phyloP scores from a whole-genome alignment of 1,284 basidiomycete genomes.

The Macrocystidia cucumis region DNA sequence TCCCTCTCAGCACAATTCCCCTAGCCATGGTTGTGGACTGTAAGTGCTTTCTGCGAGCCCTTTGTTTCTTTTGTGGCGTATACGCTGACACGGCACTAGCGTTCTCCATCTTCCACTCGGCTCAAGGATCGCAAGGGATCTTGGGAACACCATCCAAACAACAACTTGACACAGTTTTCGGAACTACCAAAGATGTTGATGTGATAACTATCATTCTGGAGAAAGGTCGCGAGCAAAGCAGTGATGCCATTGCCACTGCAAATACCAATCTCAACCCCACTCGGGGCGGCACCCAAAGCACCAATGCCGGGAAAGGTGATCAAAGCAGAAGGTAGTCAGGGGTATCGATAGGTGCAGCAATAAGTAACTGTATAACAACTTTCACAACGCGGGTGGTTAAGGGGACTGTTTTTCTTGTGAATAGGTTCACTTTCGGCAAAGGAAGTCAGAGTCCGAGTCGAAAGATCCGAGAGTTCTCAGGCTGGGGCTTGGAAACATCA shows the following conservation, averaged over 20 bases:
- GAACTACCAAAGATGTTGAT: conserved; percentile 55
- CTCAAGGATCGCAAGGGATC: conserved; percentile 65
- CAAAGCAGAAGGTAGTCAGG: no score
- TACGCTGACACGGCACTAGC: conserved; percentile 23
- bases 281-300: background rate
- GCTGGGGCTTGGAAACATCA: no score
- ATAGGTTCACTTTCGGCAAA: no score
- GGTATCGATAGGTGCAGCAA: no score
- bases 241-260: conserved; percentile 29
- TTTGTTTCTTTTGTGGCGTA: conserved; percentile 3
- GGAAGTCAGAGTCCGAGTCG: no score
- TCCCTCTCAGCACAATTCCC: conserved; percentile 59
- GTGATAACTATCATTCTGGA: conserved; percentile 52
- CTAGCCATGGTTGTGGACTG: conserved; percentile 69
- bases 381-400: no score
- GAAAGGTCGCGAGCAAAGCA: conserved; percentile 49
- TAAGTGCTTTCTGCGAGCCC: conserved; percentile 27
- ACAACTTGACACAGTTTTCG: conserved; percentile 68
- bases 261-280: background rate
- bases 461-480: no score
- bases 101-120: conserved; percentile 45
- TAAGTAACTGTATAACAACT: no score
- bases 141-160: conserved; percentile 69
- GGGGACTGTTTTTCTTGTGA: no score
- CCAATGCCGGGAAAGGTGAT: background rate